Base-by-base conservation (phyloP, 2,329 filamentous ascomycete genomes). In the Raffaelea deltoideospora region DNA sequence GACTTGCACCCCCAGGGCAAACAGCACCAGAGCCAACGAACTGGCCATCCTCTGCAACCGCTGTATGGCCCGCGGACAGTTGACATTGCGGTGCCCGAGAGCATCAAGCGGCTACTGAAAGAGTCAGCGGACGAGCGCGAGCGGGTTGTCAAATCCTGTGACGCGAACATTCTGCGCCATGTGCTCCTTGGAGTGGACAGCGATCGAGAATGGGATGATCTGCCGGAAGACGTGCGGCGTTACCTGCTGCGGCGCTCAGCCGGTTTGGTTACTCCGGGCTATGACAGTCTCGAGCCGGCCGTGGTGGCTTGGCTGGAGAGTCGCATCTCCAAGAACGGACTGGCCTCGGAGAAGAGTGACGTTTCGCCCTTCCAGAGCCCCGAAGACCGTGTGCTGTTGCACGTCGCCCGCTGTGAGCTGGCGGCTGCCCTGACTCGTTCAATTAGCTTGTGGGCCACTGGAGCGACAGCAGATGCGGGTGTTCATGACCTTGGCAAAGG, bases 21-120 rank as follows among this genome's bases (percentile, higher is more conserved):
- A n/a, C n/a, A n/a, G n/a, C n/a, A n/a, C n/a, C 38, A 10, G 40
- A 8, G 38, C 29, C 20, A 23, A 10, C 7, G 41, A n/a, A n/a
- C n/a, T n/a, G n/a, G n/a, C n/a, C n/a, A n/a, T n/a, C n/a, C n/a
- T n/a, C n/a, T n/a, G n/a, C n/a, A n/a, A n/a, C n/a, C n/a, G n/a
- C n/a, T n/a, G n/a, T n/a, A n/a, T n/a, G n/a, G n/a, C n/a, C n/a
- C n/a, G n/a, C n/a, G n/a, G n/a, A n/a, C n/a, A n/a, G n/a, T n/a
- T n/a, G n/a, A n/a, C n/a, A n/a, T n/a, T n/a, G n/a, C n/a, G n/a
- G 33, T 44, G 14, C 45, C 43, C 22, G 47, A 48, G 27, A 40
- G 45, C 14, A 32, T 45, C 21, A 46, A 47, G 33, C 39, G 38
- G 15, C 44, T 45, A 30, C 41, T 47, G 13, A 37, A 43, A 30